Percentiles rank a stretch among this genome's conserved stretches.
phyloP scores from a whole-genome alignment of 345 rosid species.

The Aquilaria yunnanensis region DNA sequence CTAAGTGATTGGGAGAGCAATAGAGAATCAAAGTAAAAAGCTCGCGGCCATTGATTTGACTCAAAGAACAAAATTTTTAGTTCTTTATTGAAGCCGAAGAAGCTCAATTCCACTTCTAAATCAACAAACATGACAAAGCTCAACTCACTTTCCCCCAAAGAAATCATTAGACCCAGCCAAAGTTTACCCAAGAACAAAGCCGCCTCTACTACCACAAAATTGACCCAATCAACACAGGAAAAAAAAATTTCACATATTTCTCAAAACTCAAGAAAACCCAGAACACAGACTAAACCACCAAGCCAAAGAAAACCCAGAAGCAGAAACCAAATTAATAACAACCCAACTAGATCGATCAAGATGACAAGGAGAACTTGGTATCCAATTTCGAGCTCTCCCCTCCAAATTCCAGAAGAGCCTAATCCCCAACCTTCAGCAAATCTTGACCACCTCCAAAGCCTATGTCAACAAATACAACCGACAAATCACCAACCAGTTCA shows the following conservation, averaged over 20 bases:
- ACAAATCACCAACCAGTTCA: conserved; percentile 74
- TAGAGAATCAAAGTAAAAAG: too few relatives aligned
- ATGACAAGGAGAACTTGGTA: conserved; percentile 45
- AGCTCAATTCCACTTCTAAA: conserved; percentile 36
- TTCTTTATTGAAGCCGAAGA: conserved; percentile 7
- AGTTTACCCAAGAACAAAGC: conserved; percentile 52
- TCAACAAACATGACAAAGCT: conserved; percentile 35
- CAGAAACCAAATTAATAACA: conserved; percentile 24
- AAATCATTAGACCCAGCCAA: conserved; percentile 55
- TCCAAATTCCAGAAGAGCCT: conserved; percentile 61
- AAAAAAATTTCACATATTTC: conserved; percentile 21
- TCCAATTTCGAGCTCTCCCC: conserved; percentile 68
- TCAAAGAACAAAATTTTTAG: conserved; percentile 36
- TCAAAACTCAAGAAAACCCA: conserved; percentile 26
- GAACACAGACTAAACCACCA: conserved; percentile 19
- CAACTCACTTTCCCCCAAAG: conserved; percentile 17
- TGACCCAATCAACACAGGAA: too few relatives aligned
- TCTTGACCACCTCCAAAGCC: conserved; percentile 67
- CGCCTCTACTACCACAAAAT: conserved; percentile 1
- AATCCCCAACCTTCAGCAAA: conserved; percentile 72
- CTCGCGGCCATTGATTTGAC: neutral
- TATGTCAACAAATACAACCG: conserved; percentile 77
- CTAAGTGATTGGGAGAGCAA: too few relatives aligned
- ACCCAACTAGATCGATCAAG: conserved; percentile 50
- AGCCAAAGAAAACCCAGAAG: conserved; percentile 14